phyloP scores from a whole-genome alignment of 2,329 filamentous ascomycete genomes.

The Fusarium tjaetaba region DNA sequence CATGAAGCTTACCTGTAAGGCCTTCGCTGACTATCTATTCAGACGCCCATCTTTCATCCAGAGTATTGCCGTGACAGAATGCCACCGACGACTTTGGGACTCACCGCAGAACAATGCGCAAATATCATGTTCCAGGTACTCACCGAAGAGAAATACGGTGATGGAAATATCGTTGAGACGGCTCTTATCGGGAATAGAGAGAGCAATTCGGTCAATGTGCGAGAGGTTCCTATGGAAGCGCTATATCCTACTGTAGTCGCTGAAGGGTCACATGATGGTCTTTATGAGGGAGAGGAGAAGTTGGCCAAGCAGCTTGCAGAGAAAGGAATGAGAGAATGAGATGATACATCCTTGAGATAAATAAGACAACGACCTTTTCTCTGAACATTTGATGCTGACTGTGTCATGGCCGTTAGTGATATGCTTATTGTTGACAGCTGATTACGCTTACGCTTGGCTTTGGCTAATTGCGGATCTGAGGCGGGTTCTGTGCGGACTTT shows the following conservation, averaged over 20 bases:
- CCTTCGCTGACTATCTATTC: fast-evolving
- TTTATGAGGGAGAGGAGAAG: background rate
- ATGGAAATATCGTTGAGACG: constrained; percentile 26
- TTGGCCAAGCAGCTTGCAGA: background rate
- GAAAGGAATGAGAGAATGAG: background rate
- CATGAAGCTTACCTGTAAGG: fast-evolving
- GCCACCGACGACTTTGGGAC: background rate
- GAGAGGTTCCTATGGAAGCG: background rate
- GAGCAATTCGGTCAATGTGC: background rate
- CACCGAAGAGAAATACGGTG: constrained; percentile 19
- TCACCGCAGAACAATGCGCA: constrained; percentile 10
- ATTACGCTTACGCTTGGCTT: background rate
- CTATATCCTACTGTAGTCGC: constrained; percentile 3
- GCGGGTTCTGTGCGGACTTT: background rate
- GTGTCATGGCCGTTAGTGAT: too few species aligned
- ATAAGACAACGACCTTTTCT: fast-evolving
- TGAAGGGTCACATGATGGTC: background rate
- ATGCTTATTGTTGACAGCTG: background rate
- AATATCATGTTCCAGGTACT: constrained; percentile 13
- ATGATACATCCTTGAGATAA: fast-evolving
- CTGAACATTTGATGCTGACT: fast-evolving
- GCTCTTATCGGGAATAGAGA: constrained; percentile 9
- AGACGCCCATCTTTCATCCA: constrained; percentile 14
- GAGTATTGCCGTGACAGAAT: constrained; percentile 22
- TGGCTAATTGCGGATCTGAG: background rate